A percentile compares a stretch with the other conserved stretches of the same genome.
These are phyloP conservation scores for Pyrenula aspistea DNA, from an alignment of 495 filamentous ascomycete species.

Conservation along the genomic window DNA sequence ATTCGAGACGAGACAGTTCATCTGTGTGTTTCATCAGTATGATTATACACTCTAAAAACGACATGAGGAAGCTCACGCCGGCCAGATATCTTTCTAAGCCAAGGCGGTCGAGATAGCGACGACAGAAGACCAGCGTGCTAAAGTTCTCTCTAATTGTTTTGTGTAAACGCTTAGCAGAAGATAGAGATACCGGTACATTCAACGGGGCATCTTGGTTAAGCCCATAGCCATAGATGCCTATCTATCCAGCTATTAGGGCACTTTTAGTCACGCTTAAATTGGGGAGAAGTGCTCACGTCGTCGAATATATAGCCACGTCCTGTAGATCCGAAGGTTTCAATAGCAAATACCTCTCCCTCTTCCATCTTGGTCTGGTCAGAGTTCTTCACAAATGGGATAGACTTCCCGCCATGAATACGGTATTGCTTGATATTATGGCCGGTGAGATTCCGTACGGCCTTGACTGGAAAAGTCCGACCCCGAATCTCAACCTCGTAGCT, in stretches of 20 bases:
- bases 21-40: slow-evolving; percentile 24
- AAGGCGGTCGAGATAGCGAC: slow-evolving; percentile 51
- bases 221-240: slow-evolving; percentile 37
- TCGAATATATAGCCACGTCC: slow-evolving; percentile 35
- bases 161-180: slow-evolving; percentile 44
- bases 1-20: slow-evolving; percentile 36
- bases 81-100: slow-evolving; percentile 48
- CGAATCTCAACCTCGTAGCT: slow-evolving; percentile 51
- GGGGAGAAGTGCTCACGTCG: slow-evolving; percentile 23
- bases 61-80: slow-evolving; percentile 36
- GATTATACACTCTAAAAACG: background rate
- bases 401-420: slow-evolving; percentile 49
- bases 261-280: slow-evolving; percentile 1
- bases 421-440: slow-evolving; percentile 51
- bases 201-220: slow-evolving; percentile 38
- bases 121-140: slow-evolving; percentile 47
- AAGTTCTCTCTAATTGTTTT: slow-evolving; percentile 55
- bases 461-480: slow-evolving; percentile 43
- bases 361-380: slow-evolving; percentile 52
- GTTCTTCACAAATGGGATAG: slow-evolving; percentile 48
- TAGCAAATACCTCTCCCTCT: slow-evolving; percentile 52
- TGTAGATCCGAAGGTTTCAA: slow-evolving; percentile 54
- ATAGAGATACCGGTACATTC: slow-evolving; percentile 32
- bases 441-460: slow-evolving; percentile 42
- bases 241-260: slow-evolving; percentile 9